phyloP scores from a whole-genome alignment of 345 rosid genomes.

The Acer saccharum region DNA sequence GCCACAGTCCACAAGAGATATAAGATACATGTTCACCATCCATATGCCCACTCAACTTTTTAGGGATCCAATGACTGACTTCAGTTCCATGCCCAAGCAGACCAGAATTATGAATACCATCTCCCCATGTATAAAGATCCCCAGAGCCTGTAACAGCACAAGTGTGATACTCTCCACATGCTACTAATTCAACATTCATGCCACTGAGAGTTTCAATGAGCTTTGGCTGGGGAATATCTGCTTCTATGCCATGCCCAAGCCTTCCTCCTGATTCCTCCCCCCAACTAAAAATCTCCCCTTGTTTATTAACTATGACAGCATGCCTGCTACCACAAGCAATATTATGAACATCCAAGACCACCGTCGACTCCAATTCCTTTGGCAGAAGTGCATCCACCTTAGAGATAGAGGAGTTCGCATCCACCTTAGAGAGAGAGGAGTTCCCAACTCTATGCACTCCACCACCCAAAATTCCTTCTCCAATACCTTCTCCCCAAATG shows the following conservation, averaged over 20 bases:
- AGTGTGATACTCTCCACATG: slow-evolving; percentile 88
- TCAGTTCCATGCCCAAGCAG: slow-evolving; percentile 85
- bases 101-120: slow-evolving; percentile 64
- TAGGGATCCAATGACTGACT: slow-evolving; percentile 80
- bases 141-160: slow-evolving; percentile 78
- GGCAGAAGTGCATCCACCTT: slow-evolving; percentile 67
- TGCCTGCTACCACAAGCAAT: slow-evolving; percentile 88
- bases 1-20: slow-evolving; percentile 89
- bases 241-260: slow-evolving; percentile 83
- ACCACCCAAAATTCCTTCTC: slow-evolving; percentile 62
- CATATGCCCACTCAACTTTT: slow-evolving; percentile 57
- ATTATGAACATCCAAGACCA: slow-evolving; percentile 66
- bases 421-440: slow-evolving; percentile 37
- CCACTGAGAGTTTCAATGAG: slow-evolving; percentile 63
- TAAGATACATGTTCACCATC: slow-evolving; percentile 56
- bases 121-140: slow-evolving; percentile 95
- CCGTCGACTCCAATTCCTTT: slow-evolving; percentile 68
- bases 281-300: slow-evolving; percentile 91
- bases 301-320: slow-evolving; percentile 77
- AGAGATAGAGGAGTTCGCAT: slow-evolving; percentile 40
- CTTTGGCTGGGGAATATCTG: slow-evolving; percentile 60
- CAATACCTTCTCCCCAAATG: slow-evolving; percentile 87
- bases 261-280: slow-evolving; percentile 86
- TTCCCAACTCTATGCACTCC: slow-evolving; percentile 36
- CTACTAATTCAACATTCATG: slow-evolving; percentile 61